Conservation (phyloP, 768 basidiomycete genomes). For the Lentinus tigrinus region DNA sequence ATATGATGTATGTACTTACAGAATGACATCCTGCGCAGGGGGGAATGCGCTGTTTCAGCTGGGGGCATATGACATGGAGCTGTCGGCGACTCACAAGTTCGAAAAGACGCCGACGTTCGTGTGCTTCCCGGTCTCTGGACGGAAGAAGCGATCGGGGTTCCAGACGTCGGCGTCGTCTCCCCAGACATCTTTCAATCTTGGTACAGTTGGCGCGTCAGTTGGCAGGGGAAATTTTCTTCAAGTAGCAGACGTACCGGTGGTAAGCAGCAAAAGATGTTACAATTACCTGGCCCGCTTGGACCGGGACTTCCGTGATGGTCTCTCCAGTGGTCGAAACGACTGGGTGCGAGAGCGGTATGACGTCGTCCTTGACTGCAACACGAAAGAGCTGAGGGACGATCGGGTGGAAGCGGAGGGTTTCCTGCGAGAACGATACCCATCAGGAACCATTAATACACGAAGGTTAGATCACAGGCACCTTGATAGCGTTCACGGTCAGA, state of each 20-base stretch:
- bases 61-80: background rate
- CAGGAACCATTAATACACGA: no score
- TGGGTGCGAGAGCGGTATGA: slow-evolving; percentile 21
- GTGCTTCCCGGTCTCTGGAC: slow-evolving; percentile 6
- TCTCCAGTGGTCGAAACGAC: background rate
- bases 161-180: slow-evolving; percentile 14
- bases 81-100: slow-evolving; percentile 4
- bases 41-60: no score
- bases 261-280: background rate
- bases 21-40: slow-evolving; percentile 8
- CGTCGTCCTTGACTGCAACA: slow-evolving; percentile 21
- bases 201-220: background rate
- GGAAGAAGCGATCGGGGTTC: slow-evolving; percentile 12
- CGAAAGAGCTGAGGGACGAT: slow-evolving; percentile 20
- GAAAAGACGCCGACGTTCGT: slow-evolving; percentile 15
- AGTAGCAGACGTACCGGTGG: slow-evolving; percentile 8
- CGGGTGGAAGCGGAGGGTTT: slow-evolving; percentile 24
- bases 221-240: background rate
- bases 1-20: background rate
- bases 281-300: slow-evolving; percentile 6
- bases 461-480: slow-evolving; percentile 4
- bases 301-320: slow-evolving; percentile 4
- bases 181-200: slow-evolving; percentile 13
- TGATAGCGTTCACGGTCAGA: background rate
- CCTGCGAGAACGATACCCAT: background rate